Conservation (phyloP, 2,329 filamentous ascomycete species). For the Didymella segeticola region DNA sequence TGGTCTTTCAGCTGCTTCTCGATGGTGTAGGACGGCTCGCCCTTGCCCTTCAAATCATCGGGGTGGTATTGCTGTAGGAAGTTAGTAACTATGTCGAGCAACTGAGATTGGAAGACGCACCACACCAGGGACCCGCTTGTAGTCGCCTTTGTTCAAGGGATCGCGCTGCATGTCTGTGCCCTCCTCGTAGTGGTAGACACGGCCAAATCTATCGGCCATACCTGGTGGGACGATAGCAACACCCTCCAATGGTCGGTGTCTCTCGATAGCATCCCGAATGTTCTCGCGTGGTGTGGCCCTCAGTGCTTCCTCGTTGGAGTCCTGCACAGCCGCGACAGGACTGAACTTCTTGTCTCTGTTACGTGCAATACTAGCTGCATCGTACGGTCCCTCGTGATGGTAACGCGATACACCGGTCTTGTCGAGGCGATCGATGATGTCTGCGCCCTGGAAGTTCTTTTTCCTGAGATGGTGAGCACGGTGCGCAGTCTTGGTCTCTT, state of each 20-base stretch:
- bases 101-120: constrained; percentile 59
- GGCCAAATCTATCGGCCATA: constrained; percentile 69
- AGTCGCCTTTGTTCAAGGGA: constrained; percentile 70
- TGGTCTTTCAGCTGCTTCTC: constrained; percentile 72
- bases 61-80: constrained; percentile 66
- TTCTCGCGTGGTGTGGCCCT: constrained; percentile 81
- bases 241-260: constrained; percentile 81
- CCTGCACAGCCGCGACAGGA: constrained; percentile 77
- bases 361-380: constrained; percentile 77
- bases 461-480: constrained; percentile 71
- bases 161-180: constrained; percentile 87
- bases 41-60: constrained; percentile 82
- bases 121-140: constrained; percentile 75
- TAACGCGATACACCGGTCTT: constrained; percentile 68
- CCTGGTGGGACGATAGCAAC: constrained; percentile 80
- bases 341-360: constrained; percentile 70
- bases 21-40: constrained; percentile 75
- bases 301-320: constrained; percentile 77
- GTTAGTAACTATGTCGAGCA: constrained; percentile 15
- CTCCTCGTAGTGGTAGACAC: constrained; percentile 79
- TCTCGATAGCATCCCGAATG: constrained; percentile 73
- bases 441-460: constrained; percentile 70
- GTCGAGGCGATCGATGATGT: constrained; percentile 83
- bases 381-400: constrained; percentile 90
- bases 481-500: constrained; percentile 70